Evolutionary conservation across 495 filamentous ascomycete genomes (phyloP).

Genomic region (Neurospora discreta): DNA sequence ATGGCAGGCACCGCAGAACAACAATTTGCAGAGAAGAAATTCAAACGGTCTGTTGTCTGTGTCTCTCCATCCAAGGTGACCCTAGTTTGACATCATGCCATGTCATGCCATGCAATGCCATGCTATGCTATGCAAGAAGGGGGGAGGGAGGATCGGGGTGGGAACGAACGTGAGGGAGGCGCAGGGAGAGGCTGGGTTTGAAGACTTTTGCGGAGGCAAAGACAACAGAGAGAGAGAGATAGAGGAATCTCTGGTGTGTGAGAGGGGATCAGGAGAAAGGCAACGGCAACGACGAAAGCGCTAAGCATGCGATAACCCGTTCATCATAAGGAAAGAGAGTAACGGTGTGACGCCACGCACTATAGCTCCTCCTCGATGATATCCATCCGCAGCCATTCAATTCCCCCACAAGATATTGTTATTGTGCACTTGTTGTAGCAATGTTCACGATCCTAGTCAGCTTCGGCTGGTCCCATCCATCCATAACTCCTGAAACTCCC

Average conservation of each 20-base stretch:
- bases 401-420: neutral
- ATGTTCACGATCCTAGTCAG: neutral
- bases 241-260: neutral
- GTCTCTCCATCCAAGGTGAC: neutral
- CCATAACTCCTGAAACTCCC: neutral
- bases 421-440: neutral
- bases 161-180: neutral
- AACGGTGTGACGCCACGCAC: neutral
- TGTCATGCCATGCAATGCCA: neutral
- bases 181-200: neutral
- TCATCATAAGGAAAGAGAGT: neutral
- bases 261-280: neutral
- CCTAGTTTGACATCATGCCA: neutral
- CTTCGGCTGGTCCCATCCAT: neutral
- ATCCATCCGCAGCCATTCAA: neutral
- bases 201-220: neutral
- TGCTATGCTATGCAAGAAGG: neutral
- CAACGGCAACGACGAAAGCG: neutral
- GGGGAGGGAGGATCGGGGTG: neutral
- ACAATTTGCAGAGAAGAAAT: neutral
- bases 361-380: neutral
- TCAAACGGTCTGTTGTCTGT: neutral
- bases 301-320: neutral
- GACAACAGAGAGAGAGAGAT: neutral
- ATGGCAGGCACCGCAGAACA: neutral